Base-by-base conservation (phyloP, 192 early-diverging fungal species). In the Spinellus fusiger region DNA sequence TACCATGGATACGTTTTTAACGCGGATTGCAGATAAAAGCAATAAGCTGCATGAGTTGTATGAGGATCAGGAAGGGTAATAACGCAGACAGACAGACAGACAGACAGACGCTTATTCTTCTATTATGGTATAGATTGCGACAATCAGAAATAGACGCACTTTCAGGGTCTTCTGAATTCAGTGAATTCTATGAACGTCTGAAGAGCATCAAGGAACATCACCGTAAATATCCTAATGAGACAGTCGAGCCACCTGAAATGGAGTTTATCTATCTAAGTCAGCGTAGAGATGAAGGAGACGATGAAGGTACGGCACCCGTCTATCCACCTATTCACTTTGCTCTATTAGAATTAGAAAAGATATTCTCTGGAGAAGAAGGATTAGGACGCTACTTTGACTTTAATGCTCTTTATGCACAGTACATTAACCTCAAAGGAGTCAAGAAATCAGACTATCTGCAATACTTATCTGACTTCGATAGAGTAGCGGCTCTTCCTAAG, bases 321-420 rank as follows among this genome's bases (percentile, higher is more conserved):
- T 40, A 13, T 38, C 2, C 13, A 50, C 10, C 51, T 56, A 53
- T 49, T 65, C 49, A 35, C 49, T 29, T 44, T n/a, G n/a, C n/a
- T 26, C 27, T 61, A 18, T 60, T 65, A 66, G 89, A 83, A 18
- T 56, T 97, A 32, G 93, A 98, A 49, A 86, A 80, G 9, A 76
- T 90, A 69, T 97, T 96, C 69, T 91, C 90, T n/a, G 94, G 93
- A 20, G 96, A 98, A 74, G 94, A 98, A 71, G 70, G 77, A 2
- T 56, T 82, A 33, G 94, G 96, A 46, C 79, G 84, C 38, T 93
- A 90, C 56, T 70, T 98, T 69, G 94, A 98, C 68, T 76, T 98
- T 23, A 83, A 97, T 60, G 81, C 73, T 18, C 70, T 87, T 60
- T 84, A 91, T 73, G 83, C 86, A 33, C 75, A 77, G n/a, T 98